phyloP scores from a whole-genome alignment of 352 stramenopile genomes.

The Pythium monospermum region DNA sequence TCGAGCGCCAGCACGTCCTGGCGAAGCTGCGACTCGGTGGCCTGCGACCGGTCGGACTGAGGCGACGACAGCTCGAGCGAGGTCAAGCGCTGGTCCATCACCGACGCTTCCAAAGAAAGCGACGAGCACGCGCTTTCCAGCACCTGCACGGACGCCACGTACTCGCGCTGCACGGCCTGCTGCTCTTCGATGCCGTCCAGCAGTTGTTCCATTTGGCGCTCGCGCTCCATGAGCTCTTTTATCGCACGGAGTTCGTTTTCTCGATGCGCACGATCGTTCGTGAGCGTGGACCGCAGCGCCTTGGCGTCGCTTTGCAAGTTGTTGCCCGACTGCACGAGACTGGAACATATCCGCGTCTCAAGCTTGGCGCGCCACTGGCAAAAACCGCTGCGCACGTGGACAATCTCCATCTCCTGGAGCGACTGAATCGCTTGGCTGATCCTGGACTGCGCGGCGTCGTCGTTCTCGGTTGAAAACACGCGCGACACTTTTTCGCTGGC shows the following conservation, averaged over 20 bases:
- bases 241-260: conserved; percentile 55
- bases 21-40: conserved; percentile 7
- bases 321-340: conserved; percentile 28
- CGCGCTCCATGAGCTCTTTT: conserved; percentile 59
- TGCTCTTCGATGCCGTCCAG: conserved; percentile 80
- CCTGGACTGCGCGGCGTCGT: conserved; percentile 39
- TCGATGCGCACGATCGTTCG: conserved; percentile 32
- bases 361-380: conserved; percentile 59
- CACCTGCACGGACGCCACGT: conserved; percentile 41
- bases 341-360: conserved; percentile 40
- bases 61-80: conserved; percentile 1
- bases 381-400: conserved; percentile 49
- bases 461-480: conserved; percentile 28
- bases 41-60: background rate
- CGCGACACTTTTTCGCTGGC: conserved; percentile 8
- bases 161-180: conserved; percentile 57
- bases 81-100: conserved; percentile 46
- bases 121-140: conserved; percentile 58
- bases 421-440: conserved; percentile 36
- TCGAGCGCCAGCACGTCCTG: conserved; percentile 15
- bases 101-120: conserved; percentile 59
- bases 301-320: conserved; percentile 43
- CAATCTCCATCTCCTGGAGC: conserved; percentile 39
- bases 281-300: conserved; percentile 32
- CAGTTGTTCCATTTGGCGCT: conserved; percentile 61